Percentiles rank a stretch among this genome's conserved stretches.
Evolutionary conservation across 1,284 basidiomycete genomes (phyloP).

Genomic region (Chiua sp.): DNA sequence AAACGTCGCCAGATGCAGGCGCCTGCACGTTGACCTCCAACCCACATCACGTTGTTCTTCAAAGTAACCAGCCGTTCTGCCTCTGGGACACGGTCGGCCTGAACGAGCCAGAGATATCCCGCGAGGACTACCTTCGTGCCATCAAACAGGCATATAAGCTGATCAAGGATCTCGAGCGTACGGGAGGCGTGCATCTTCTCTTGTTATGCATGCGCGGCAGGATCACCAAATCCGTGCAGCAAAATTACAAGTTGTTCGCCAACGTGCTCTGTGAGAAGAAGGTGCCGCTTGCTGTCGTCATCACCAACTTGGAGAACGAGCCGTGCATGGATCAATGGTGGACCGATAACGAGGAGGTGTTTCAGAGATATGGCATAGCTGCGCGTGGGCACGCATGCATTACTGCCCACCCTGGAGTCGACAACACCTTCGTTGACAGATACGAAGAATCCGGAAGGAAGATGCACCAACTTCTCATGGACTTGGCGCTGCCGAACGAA

Average conservation of each 20-base stretch:
- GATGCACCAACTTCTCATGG: conserved; percentile 20
- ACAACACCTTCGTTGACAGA: conserved; percentile 11
- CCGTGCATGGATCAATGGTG: conserved; percentile 43
- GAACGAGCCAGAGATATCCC: conserved; percentile 37
- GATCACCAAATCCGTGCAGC: conserved; percentile 37
- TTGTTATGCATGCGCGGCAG: conserved; percentile 43
- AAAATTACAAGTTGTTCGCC: conserved; percentile 33
- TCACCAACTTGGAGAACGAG: conserved; percentile 44
- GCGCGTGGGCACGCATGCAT: conserved; percentile 32
- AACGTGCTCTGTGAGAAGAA: conserved; percentile 31
- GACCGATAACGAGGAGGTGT: conserved; percentile 22
- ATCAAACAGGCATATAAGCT: conserved; percentile 38
- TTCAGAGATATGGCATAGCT: conserved; percentile 21
- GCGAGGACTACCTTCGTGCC: conserved; percentile 30
- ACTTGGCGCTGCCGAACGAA: not conserved
- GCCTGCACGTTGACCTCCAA: conserved; percentile 28
- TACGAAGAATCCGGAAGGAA: conserved; percentile 23
- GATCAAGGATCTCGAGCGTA: conserved; percentile 34
- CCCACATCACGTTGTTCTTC: conserved; percentile 21
- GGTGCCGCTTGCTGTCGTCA: conserved; percentile 39
- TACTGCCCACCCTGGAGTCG: conserved; percentile 26
- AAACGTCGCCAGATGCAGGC: conserved; percentile 30
- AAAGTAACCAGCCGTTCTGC: conserved; percentile 12
- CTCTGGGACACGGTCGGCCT: conserved; percentile 45
- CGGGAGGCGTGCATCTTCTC: conserved; percentile 42